Conservation (phyloP, 2,329 filamentous ascomycete species). For the Rutstroemia sp. region DNA sequence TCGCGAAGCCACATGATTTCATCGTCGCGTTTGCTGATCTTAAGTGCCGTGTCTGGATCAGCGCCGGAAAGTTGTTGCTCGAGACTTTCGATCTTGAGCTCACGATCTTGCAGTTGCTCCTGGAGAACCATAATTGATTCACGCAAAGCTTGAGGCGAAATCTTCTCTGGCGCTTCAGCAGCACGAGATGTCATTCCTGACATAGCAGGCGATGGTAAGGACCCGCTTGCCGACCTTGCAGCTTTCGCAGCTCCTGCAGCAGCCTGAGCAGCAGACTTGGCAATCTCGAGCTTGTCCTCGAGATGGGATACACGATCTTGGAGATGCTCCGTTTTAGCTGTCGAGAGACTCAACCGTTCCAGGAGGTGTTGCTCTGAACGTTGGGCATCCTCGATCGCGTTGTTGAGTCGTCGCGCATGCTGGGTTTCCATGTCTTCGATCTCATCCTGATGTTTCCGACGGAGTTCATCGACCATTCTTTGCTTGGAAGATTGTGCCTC, state of each 20-base stretch:
- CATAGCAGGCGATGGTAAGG: conserved; percentile 9
- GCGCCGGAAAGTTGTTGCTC: conserved; percentile 61
- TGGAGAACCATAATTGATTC: conserved; percentile 96
- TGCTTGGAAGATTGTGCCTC: conserved; percentile 66
- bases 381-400: conserved; percentile 73
- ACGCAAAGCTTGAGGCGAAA: conserved; percentile 87
- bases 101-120: conserved; percentile 91
- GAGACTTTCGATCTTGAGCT: conserved; percentile 80
- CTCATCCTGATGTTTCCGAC: conserved; percentile 56
- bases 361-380: conserved; percentile 71
- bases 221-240: conserved; percentile 13
- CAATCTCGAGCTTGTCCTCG: conserved; percentile 85
- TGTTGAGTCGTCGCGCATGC: conserved; percentile 66
- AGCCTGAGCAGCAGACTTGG: conserved; percentile 67
- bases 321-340: conserved; percentile 77
- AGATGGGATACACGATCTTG: conserved; percentile 79
- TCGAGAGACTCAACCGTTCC: conserved; percentile 73
- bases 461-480: conserved; percentile 42
- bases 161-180: conserved; percentile 65
- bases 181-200: conserved; percentile 32
- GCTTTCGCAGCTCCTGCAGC: conserved; percentile 28
- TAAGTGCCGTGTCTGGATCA: conserved; percentile 70
- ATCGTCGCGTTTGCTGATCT: conserved; percentile 85
- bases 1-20: conserved; percentile 95
- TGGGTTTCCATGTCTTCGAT: conserved; percentile 69